Evolutionary conservation across 1,284 basidiomycete genomes (phyloP).

Genomic region (Agaricales sp.): DNA sequence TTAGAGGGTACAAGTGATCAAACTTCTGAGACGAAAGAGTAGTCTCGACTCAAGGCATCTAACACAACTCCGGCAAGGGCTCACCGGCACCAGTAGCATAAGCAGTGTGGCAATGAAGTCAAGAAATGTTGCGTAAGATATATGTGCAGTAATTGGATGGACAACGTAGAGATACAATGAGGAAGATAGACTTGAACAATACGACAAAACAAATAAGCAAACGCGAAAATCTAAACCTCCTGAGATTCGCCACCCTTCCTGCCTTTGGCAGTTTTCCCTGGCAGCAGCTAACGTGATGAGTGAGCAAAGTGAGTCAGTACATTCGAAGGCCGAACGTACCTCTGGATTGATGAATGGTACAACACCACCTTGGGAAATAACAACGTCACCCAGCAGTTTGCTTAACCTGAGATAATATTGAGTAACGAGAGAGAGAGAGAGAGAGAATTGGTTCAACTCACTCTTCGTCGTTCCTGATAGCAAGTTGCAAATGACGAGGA

Average conservation of each 20-base stretch:
- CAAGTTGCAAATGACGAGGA: slow-evolving; percentile 79
- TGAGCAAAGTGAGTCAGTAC: neutral
- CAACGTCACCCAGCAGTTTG: slow-evolving; percentile 66
- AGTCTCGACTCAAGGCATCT: too few species aligned
- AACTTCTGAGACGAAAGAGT: too few species aligned
- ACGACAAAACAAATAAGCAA: neutral
- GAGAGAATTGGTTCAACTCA: slow-evolving; percentile 17
- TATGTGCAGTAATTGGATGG: too few species aligned
- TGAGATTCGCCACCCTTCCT: neutral
- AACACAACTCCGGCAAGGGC: too few species aligned
- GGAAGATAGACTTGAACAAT: too few species aligned
- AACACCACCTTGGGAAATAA: slow-evolving; percentile 82
- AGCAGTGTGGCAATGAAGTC: too few species aligned
- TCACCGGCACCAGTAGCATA: too few species aligned
- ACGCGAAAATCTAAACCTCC: neutral
- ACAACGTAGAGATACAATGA: too few species aligned
- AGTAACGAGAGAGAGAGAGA: slow-evolving; percentile 5
- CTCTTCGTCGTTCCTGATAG: slow-evolving; percentile 80
- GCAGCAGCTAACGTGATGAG: neutral
- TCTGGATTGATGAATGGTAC: slow-evolving; percentile 47
- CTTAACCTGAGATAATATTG: slow-evolving; percentile 33
- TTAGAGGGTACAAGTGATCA: too few species aligned
- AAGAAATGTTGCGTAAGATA: too few species aligned
- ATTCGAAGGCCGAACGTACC: too few species aligned
- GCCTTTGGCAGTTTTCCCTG: neutral